These are phyloP conservation scores for Russula ochroleuca DNA, from an alignment of 768 basidiomycete species.

Conservation along the genomic window DNA sequence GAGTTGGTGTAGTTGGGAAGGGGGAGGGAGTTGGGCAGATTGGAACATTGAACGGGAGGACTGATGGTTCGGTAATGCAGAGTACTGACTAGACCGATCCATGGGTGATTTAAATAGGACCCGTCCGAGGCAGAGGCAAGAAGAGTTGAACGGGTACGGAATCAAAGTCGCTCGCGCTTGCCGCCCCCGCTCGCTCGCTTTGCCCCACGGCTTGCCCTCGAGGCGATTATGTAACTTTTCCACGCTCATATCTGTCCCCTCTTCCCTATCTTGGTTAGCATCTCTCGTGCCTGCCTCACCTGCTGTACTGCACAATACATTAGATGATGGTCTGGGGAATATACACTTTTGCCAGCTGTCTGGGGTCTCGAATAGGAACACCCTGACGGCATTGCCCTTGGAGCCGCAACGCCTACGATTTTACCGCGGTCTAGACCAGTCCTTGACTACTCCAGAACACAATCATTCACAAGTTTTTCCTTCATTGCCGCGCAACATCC, in stretches of 20 bases:
- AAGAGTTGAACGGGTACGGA: conserved; percentile 9
- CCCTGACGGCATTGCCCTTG: conserved; percentile 10
- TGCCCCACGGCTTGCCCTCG: conserved; percentile 15
- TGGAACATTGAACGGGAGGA: conserved; percentile 39
- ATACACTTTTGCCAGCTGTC: conserved; percentile 1
- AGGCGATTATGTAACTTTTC: conserved; percentile 15
- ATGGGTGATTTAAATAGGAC: conserved; percentile 27
- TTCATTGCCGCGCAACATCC: conserved; percentile 19
- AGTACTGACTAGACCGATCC: conserved; percentile 32
- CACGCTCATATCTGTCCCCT: conserved; percentile 17
- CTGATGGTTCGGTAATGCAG: conserved; percentile 28
- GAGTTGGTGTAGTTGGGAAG: conserved; percentile 40
- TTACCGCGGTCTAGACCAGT: conserved; percentile 22
- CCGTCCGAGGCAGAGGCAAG: conserved; percentile 16
- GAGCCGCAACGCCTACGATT: conserved; percentile 27
- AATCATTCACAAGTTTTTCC: conserved; percentile 3
- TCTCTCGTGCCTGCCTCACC: conserved; percentile 5
- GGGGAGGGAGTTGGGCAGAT: conserved; percentile 43
- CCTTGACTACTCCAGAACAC: conserved; percentile 20
- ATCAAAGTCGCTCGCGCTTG: conserved; percentile 8
- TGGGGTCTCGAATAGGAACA: conserved; percentile 7
- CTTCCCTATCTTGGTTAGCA: conserved; percentile 14
- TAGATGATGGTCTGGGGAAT: conserved; percentile 4
- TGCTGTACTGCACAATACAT: not conserved
- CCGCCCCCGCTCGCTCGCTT: conserved; percentile 9